Base-by-base conservation (phyloP, 441 rosid genomes). In the Euphorbia celastroides region DNA sequence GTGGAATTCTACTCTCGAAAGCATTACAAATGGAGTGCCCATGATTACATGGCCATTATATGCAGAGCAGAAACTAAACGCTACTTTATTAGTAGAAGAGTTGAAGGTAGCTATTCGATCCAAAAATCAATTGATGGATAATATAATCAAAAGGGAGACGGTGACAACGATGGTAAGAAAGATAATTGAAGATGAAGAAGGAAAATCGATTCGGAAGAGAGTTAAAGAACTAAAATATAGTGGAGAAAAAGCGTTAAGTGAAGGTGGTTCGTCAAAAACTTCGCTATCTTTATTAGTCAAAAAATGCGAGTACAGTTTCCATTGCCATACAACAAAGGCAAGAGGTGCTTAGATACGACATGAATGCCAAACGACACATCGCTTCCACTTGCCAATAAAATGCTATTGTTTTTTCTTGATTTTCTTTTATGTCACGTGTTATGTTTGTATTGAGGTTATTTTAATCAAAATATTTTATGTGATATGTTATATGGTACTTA, bases 1-100 rank as follows among this genome's bases (percentile, higher is more conserved):
- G 36, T 85, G 95, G 90, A 88, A 86, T 62, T 86, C 90, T 16
- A 64, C 77, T 0, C 30, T 83, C n/a, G 88, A 83, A 73, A 82
- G 89, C 54, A 76, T 81, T 0, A 62, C 62, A 19, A 77, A 76
- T 2, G 88, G 88, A 30, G 83, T 85, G 32, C 88, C 89, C 0
- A 81, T 89, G 79, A 63, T 85, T 16, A 83, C 77, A 2, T 85
- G 85, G 91, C 96, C 89, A 8, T 11, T 87, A n/a, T 83, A 78
- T 9, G 85, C 86, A 0, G 86, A 90, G 69, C 90, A 87, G 57
- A 83, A 31, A 66, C 74, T 83, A 84, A 87, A 86, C 23, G 85
- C 84, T 0, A 60, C 82, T 0, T 2, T 82, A 61, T 63, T 83
- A 0, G 34, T 65, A 0, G 85, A 83, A 76, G 83, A 75, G 31